phyloP scores from a whole-genome alignment of 306 rosid genomes.

The apple (Malus domestica) region ASM211411v1 NC_041799.1:545501-546000 shows the following conservation, averaged over 20 bases:
- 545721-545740: conserved; percentile 91
- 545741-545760: conserved; percentile 96
- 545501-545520: background rate
- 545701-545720: conserved; percentile 96
- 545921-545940: conserved; percentile 83
- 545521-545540: background rate
- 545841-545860: background rate
- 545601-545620: conserved; percentile 22
- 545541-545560: background rate
- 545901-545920: conserved; percentile 99
- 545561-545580: background rate
- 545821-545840: background rate
- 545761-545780: conserved; percentile 91
- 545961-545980: background rate
- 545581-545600: background rate
- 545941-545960: conserved; percentile 10
- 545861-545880: conserved; percentile 97
- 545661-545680: conserved; percentile 98
- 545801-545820: conserved; percentile 19
- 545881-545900: conserved; percentile 98
- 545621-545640: conserved; percentile 99
- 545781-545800: conserved; percentile 51
- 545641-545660: conserved; percentile 99
- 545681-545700: conserved; percentile 99
- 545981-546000: background rate